Conservation (phyloP, 805 yeast genomes). For the Yarrowia keelungensis region DNA sequence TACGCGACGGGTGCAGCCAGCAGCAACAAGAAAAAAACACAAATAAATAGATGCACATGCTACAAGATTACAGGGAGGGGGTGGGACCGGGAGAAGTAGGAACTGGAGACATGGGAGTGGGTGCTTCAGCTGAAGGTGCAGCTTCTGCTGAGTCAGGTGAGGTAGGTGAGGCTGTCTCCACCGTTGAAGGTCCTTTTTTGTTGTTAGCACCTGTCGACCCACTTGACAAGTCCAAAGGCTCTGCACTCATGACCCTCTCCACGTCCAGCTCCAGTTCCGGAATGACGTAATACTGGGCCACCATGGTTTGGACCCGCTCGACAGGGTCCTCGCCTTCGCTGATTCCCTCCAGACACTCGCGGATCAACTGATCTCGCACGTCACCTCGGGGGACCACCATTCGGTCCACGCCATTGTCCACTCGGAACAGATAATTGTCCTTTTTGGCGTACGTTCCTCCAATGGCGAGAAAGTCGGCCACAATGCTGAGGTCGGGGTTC, state of each 20-base stretch:
- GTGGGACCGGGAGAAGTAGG: not conserved
- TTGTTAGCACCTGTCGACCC: no score
- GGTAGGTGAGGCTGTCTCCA: no score
- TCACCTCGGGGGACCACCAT: constrained; percentile 33
- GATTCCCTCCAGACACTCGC: constrained; percentile 29
- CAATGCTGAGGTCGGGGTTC: constrained; percentile 22
- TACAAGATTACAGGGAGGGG: constrained; percentile 18
- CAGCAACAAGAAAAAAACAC: not conserved
- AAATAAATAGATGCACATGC: constrained; percentile 21
- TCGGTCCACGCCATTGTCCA: constrained; percentile 23
- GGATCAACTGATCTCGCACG: constrained; percentile 21
- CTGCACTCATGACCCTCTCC: constrained; percentile 19
- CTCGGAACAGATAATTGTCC: constrained; percentile 31
- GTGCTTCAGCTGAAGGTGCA: no score
- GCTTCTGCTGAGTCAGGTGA: no score
- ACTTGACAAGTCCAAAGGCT: not conserved
- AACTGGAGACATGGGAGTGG: not conserved
- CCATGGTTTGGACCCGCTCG: constrained; percentile 26
- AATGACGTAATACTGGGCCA: constrained; percentile 27
- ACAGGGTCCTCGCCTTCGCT: constrained; percentile 25
- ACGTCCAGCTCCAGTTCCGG: constrained; percentile 26
- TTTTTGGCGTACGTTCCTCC: constrained; percentile 36
- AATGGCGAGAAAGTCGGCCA: constrained; percentile 27
- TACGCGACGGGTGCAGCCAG: not conserved
- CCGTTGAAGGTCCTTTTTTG: no score